Conservation (phyloP, 257 asterid species). For the Fraxinus cuspidata region DNA sequence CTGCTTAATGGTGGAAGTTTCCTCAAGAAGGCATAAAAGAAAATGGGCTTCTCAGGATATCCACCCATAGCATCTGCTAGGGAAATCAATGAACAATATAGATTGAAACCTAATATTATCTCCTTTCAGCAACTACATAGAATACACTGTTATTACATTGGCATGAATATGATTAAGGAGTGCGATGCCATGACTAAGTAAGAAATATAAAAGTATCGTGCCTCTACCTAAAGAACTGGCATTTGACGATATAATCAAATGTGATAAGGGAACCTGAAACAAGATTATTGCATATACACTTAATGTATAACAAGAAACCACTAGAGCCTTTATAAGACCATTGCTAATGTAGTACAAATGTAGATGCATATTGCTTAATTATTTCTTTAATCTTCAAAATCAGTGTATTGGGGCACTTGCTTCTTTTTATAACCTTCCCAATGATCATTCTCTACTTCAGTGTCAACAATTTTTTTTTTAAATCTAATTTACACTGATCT, state of each 20-base stretch:
- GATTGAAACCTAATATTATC: not conserved
- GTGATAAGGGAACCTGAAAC: not conserved
- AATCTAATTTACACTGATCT: too few species aligned
- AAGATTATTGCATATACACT: not conserved
- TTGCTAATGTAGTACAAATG: not conserved
- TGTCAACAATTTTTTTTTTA: not conserved
- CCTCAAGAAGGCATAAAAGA: not conserved
- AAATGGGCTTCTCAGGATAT: slow-evolving; percentile 3
- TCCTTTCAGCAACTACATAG: not conserved
- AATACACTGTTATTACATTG: not conserved
- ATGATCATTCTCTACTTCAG: not conserved
- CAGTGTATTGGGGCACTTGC: not conserved
- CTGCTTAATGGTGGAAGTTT: slow-evolving; percentile 2
- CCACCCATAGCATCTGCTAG: slow-evolving; percentile 10
- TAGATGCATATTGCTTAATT: not conserved
- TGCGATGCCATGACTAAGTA: not conserved
- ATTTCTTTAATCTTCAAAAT: not conserved
- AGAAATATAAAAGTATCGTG: not conserved
- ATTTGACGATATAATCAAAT: not conserved
- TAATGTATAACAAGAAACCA: not conserved
- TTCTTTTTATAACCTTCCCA: not conserved
- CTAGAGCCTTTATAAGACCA: not conserved
- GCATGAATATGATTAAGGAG: not conserved
- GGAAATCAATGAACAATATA: not conserved
- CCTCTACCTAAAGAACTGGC: not conserved